Evolutionary conservation across 1,139 yeast genomes (phyloP).

Genomic region (Saccharomyces hybrid): DNA sequence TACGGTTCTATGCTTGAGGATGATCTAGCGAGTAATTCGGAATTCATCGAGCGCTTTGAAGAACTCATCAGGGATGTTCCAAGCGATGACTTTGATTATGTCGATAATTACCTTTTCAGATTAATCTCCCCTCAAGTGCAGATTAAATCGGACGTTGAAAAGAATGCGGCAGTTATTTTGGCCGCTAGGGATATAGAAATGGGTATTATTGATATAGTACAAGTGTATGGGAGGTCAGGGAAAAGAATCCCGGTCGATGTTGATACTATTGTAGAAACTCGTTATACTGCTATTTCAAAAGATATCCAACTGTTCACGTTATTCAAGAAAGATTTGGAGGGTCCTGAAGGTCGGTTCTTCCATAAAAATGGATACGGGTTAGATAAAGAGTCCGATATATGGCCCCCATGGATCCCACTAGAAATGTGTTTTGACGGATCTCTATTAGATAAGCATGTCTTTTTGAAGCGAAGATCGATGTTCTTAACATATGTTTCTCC

Average conservation of each 20-base stretch:
- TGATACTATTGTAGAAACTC: slow-evolving; percentile 50
- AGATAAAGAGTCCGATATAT: slow-evolving; percentile 32
- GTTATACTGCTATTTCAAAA: slow-evolving; percentile 59
- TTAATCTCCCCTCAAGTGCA: slow-evolving; percentile 80
- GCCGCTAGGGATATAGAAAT: slow-evolving; percentile 66
- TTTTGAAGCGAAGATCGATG: slow-evolving; percentile 58
- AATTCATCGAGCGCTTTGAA: slow-evolving; percentile 42
- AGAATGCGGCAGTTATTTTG: slow-evolving; percentile 55
- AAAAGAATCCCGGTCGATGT: slow-evolving; percentile 40
- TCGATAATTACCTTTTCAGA: slow-evolving; percentile 59
- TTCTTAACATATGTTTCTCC: slow-evolving; percentile 56
- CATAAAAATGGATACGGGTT: slow-evolving; percentile 35
- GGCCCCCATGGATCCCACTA: slow-evolving; percentile 79
- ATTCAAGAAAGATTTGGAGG: slow-evolving; percentile 38
- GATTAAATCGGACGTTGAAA: slow-evolving; percentile 55
- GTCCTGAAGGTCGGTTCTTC: slow-evolving; percentile 37
- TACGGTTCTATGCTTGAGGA: slow-evolving; percentile 15
- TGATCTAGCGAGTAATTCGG: slow-evolving; percentile 22
- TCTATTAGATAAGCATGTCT: slow-evolving; percentile 46
- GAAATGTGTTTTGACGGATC: slow-evolving; percentile 68
- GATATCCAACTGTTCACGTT: slow-evolving; percentile 68
- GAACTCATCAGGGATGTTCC: slow-evolving; percentile 40
- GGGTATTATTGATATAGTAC: slow-evolving; percentile 43
- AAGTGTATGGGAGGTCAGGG: slow-evolving; percentile 35
- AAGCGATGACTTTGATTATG: slow-evolving; percentile 39